A percentile compares a stretch with the other conserved stretches of the same genome.
Conservation (phyloP, 2,329 filamentous ascomycete genomes). For the Diplodia scrobiculata region DNA sequence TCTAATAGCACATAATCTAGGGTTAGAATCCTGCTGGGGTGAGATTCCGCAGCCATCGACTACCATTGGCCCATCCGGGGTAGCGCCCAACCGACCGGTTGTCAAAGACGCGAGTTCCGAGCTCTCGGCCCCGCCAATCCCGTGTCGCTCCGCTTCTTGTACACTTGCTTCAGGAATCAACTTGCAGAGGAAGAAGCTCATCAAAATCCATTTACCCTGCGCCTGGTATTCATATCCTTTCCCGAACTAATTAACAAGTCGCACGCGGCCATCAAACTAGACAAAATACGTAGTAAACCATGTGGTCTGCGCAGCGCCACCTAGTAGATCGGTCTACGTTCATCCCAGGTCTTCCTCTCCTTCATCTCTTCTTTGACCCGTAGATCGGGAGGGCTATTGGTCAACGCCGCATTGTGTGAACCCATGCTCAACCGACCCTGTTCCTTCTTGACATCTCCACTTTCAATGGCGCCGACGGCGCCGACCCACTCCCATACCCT, state of each 20-base stretch:
- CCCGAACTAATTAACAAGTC: not conserved
- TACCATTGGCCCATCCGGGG: not conserved
- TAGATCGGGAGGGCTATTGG: slow-evolving; percentile 31
- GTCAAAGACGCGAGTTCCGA: not conserved
- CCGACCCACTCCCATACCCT: slow-evolving; percentile 71
- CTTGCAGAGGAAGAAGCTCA: not conserved
- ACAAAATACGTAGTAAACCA: not conserved
- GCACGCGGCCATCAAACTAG: slow-evolving; percentile 7
- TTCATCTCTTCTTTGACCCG: slow-evolving; percentile 36
- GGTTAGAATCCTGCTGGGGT: not conserved
- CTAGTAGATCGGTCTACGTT: slow-evolving; percentile 52
- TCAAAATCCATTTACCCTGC: not conserved
- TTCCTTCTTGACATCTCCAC: slow-evolving; percentile 29
- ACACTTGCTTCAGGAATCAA: not conserved
- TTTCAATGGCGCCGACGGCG: slow-evolving; percentile 45
- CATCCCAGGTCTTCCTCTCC: slow-evolving; percentile 50
- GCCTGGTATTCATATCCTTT: slow-evolving; percentile 18
- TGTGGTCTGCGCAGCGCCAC: not conserved
- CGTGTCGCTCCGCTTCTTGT: not conserved
- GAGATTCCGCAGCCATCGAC: not conserved
- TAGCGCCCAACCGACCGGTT: not conserved
- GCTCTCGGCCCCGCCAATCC: slow-evolving; percentile 1
- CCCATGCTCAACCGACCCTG: slow-evolving; percentile 41
- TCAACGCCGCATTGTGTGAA: slow-evolving; percentile 32
- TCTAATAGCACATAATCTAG: not conserved